Evolutionary conservation across 2,329 filamentous ascomycete genomes (phyloP), one percentile per base, ranked within the genome.

Genomic region (Microcyclosporella mali): DNA sequence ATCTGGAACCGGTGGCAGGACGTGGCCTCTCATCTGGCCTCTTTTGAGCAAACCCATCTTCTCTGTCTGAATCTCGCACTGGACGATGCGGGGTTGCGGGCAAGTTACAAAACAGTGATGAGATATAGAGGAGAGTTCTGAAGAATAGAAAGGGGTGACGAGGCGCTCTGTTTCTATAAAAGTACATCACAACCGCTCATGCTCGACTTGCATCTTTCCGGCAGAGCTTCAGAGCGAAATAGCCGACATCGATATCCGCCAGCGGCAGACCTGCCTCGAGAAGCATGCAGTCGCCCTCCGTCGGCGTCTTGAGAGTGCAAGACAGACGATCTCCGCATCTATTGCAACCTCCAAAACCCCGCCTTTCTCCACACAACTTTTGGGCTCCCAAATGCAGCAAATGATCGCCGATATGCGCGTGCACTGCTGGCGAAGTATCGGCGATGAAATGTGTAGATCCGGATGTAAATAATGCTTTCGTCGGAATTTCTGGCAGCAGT

Each of bases 201-300:
- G 30, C 30, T 28, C 14, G n/a, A 30, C 6, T 25, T 9, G 21
- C 21, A 25, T 25, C 9, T 4, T 25, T 25, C 21, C 37, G 27
- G 37, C n/a, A 39, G 27, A 39, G 28, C 27, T 39, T 39, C 31
- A 27, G 16, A 29, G 21, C 41, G 36, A 40, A 30, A n/a, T 41
- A 21, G 32, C 39, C 46, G 39, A 46, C 19, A 15, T 32, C n/a
- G 16, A 27, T 28, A 27, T 28, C 43, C 16, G 29, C 16, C 30
- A 25, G 14, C 8, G 40, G 15, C 33, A 33, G 29, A 34, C 40
- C 37, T 40, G n/a, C 37, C 37, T 19, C 39, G 17, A 40, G 33
- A 19, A 16, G 15, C 15, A 31, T 19, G 30, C 15, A 21, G 7
- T 17, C 29, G 21, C 21, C 21, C 9, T 6, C 9, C 21, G 9